Evolutionary conservation across 495 filamentous ascomycete species (phyloP), one percentile per base, ranked within the genome.

Genomic region (Paragyromitra xinjiangensis): DNA sequence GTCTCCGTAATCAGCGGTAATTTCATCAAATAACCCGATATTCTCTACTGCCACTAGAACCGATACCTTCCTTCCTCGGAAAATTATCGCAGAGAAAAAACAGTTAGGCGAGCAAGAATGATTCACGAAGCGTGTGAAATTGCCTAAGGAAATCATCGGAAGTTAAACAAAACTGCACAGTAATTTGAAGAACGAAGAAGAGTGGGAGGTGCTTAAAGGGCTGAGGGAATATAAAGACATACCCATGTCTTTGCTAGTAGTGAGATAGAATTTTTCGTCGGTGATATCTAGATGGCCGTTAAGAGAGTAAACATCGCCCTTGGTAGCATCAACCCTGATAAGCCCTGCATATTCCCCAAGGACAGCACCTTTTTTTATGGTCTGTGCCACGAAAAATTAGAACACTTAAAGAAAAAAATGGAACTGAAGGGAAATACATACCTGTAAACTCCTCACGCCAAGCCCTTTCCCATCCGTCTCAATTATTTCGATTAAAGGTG

Each of bases 1-100:
- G 0, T 26, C 2, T 12, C 81, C 81, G 26, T 82, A 82, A 34
- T 65, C 58, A 1, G 64, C 50, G 0, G 81, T 82, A 16, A 83
- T 74, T 62, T 82, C 81, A n/a, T 83, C 67, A n/a, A 82, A 82
- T 12, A 75, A 26, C 1, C 39, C 11, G 16, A 82, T 78, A 11
- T 78, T 51, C 22, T 50, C 19, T 3, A 64, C 58, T 0, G 74
- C 37, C 6, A 29, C 8, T 2, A 77, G 48, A 4, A 64, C 42
- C 1, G 73, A 78, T 62, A 78, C 24, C 14, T 71, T 71, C 50
- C 22, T 78, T 2, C 59, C 56, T 7, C 65, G 50, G 29, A 77
- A 65, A 5, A 39, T 40, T 0, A 78, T 59, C 9, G 34, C 48
- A 0, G 59, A 56, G 5, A 78, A 63, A 14, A 12, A 19, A 26